Percentiles rank a stretch among this genome's conserved stretches.
These are phyloP conservation scores for Plasmodium yoelii DNA, from an alignment of 169 alveolate genomes.

Conservation along the genomic window DNA sequence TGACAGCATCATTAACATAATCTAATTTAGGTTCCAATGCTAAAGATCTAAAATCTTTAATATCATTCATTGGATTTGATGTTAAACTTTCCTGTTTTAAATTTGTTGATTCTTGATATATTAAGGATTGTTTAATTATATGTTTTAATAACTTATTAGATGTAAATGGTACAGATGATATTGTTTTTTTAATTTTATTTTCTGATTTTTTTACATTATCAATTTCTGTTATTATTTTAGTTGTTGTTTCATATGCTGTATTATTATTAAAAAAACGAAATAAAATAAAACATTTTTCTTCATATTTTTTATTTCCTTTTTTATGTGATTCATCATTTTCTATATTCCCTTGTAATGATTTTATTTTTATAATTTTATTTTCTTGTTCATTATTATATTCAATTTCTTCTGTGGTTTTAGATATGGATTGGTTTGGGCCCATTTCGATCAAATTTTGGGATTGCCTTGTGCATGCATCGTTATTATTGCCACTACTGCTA, in stretches of 20 bases:
- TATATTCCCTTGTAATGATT: neutral
- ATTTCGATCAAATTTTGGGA: constrained; percentile 19
- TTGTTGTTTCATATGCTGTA: constrained; percentile 74
- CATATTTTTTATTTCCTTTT: constrained; percentile 46
- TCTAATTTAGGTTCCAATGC: constrained; percentile 44
- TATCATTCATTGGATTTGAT: constrained; percentile 20
- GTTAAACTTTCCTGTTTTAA: constrained; percentile 3
- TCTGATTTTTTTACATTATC: constrained; percentile 63
- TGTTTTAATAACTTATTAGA: constrained; percentile 64
- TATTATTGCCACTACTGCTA: no score
- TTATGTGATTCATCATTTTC: constrained; percentile 21
- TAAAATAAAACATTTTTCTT: constrained; percentile 64
- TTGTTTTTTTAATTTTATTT: constrained; percentile 66
- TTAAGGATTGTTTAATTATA: constrained; percentile 57
- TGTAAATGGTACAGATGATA: constrained; percentile 72
- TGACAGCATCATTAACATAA: constrained; percentile 51
- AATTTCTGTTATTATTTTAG: constrained; percentile 66
- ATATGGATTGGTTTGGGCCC: neutral
- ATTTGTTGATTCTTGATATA: neutral
- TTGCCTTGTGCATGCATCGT: neutral
- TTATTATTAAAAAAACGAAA: constrained; percentile 71
- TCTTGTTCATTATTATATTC: neutral
- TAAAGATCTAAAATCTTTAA: constrained; percentile 25
- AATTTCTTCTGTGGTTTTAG: neutral
- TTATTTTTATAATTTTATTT: neutral